Conservation (phyloP, 192 early-diverging fungal genomes). For the Mortierella antarctica region DNA sequence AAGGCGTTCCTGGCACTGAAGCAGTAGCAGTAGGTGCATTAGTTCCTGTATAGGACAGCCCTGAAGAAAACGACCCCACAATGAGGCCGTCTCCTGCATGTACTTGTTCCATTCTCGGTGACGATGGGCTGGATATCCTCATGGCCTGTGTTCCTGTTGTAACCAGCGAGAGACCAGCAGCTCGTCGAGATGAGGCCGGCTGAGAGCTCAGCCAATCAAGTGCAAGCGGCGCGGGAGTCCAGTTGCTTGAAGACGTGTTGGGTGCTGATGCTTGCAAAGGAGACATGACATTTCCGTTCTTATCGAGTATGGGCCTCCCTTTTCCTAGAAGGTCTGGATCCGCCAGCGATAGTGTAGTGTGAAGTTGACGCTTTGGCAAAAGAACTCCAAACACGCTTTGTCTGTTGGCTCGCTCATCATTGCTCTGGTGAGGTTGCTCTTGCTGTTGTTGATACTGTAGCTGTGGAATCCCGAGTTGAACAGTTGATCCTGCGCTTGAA, state of each 20-base stretch:
- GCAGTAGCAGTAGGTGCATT: neutral
- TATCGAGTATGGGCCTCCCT: neutral
- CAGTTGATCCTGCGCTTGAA: conserved; percentile 32
- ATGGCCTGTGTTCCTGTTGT: conserved; percentile 28
- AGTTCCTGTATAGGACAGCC: conserved; percentile 5
- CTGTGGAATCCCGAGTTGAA: conserved; percentile 4
- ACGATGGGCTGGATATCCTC: conserved; percentile 15
- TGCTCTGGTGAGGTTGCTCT: neutral
- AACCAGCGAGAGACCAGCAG: conserved; percentile 20
- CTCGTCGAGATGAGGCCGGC: neutral
- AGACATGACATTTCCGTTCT: neutral
- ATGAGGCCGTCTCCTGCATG: conserved; percentile 6
- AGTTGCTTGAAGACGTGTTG: neutral
- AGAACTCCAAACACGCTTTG: no score
- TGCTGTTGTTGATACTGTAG: neutral
- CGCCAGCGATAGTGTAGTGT: neutral
- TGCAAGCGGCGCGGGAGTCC: neutral
- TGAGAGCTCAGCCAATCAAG: conserved; percentile 3
- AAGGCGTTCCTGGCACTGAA: conserved; percentile 19
- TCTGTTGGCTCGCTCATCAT: no score
- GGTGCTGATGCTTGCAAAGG: neutral
- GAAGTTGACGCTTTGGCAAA: neutral
- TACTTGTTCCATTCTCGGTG: conserved; percentile 31
- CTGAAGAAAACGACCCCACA: conserved; percentile 22
- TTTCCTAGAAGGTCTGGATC: conserved; percentile 3